Evolutionary conservation across 2,329 filamentous ascomycete genomes (phyloP).

Genomic region (Ophiocordyceps australis): DNA sequence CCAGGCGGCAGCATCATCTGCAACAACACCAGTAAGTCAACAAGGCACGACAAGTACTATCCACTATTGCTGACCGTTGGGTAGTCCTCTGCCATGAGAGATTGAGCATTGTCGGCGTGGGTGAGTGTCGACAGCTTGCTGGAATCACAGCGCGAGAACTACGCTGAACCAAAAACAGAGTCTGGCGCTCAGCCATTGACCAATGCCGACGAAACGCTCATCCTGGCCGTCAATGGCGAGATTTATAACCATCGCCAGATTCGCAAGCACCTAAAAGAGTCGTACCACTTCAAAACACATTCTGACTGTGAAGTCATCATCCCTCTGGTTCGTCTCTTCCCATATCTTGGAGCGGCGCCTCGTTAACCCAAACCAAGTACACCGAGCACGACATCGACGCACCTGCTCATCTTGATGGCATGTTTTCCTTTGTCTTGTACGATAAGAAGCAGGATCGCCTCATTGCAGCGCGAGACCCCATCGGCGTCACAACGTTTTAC

Average conservation of each 20-base stretch:
- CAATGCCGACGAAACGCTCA: constrained; percentile 75
- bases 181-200: constrained; percentile 89
- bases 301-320: constrained; percentile 99
- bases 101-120: constrained; percentile 91
- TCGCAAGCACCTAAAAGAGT: constrained; percentile 65
- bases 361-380: no score
- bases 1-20: constrained; percentile 73
- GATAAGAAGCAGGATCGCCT: constrained; percentile 88
- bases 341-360: no score
- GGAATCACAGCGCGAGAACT: constrained; percentile 1
- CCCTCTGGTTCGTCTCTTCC: constrained; percentile 50
- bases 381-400: constrained; percentile 82
- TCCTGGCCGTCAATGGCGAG: constrained; percentile 95
- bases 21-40: constrained; percentile 71
- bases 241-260: constrained; percentile 99
- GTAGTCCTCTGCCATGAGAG: constrained; percentile 91
- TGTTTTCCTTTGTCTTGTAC: constrained; percentile 98
- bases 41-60: constrained; percentile 2
- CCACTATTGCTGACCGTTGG: constrained; percentile 9
- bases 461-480: constrained; percentile 87
- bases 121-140: constrained; percentile 29
- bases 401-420: constrained; percentile 87
- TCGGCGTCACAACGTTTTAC: constrained; percentile 95
- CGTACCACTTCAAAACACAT: constrained; percentile 95
- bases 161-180: constrained; percentile 32